Evolutionary conservation across 192 early-diverging fungal genomes (phyloP), one percentile per base, ranked within the genome.

Genomic region (Coemansia sp.): DNA sequence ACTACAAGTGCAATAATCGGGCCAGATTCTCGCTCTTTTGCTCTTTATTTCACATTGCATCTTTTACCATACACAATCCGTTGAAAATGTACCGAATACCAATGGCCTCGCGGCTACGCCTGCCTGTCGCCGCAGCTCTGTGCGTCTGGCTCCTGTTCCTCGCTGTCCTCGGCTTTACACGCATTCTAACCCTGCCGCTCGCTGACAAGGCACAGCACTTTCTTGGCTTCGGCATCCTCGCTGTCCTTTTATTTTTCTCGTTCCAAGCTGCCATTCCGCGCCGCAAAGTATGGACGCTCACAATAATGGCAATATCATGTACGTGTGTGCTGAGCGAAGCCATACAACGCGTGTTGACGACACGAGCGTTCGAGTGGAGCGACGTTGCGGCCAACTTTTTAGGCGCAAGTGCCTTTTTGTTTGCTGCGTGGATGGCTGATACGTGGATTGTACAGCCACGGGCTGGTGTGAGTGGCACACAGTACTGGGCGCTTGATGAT

Each of bases 121-220:
- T 69, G 35, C 67, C 60, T 10, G 61, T 69, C 12, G 63, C 47
- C 0, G 54, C 21, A 8, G 49, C 60, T 27, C 70, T 78, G 49
- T 17, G 27, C 1, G 14, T 14, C n/a, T 80, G 77, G 77, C 32
- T 69, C 56, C 39, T 51, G 14, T 45, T 80, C 14, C 49, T 80
- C 22, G 60, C 57, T 0, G 22, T 74, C 10, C 69, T 74, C n/a
- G 77, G 77, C 8, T 74, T 80, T 53, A 80, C 77, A 2, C 67
- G 54, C 25, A 53, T 70, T 0, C 45, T 80, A 21, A 9, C 25
- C 3, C 29, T 70, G 41, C 64, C 72, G 19, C 58, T 70, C 2
- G 61, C 68, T 0, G 68, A 80, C 69, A 80, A 73, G 55, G 67
- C 68, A 22, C 65, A 56, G 56, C 77, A 80, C 43, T 80, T 80